phyloP scores from a whole-genome alignment of 2,329 filamentous ascomycete genomes.

The Xylariales sp. region DNA sequence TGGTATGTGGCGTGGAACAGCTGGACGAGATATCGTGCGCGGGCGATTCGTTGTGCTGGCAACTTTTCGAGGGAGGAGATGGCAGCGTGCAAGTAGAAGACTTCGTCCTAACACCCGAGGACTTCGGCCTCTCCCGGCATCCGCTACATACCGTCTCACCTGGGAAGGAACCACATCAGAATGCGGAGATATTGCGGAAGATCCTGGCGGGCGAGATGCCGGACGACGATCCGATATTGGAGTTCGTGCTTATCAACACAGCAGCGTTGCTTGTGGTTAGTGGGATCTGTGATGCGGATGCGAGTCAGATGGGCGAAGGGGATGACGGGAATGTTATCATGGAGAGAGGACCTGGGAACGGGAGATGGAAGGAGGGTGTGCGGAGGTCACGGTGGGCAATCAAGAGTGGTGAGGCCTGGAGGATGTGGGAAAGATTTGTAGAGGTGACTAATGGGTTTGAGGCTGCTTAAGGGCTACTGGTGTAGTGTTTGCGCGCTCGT shows the following conservation, averaged over 20 bases:
- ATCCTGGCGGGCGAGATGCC: slow-evolving; percentile 71
- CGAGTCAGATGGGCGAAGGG: slow-evolving; percentile 71
- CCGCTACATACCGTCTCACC: slow-evolving; percentile 73
- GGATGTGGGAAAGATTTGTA: slow-evolving; percentile 78
- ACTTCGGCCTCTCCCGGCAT: slow-evolving; percentile 79
- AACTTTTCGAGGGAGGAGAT: slow-evolving; percentile 48
- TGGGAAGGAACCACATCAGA: slow-evolving; percentile 80
- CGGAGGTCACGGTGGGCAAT: slow-evolving; percentile 84
- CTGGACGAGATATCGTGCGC: slow-evolving; percentile 94
- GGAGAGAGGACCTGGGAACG: slow-evolving; percentile 78
- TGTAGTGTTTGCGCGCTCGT: no score
- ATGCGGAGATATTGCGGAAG: slow-evolving; percentile 75
- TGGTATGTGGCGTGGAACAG: slow-evolving; percentile 92
- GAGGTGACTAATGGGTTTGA: no score
- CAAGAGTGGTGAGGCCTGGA: slow-evolving; percentile 79
- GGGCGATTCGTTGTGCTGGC: slow-evolving; percentile 85
- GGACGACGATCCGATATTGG: slow-evolving; percentile 75
- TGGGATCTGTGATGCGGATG: slow-evolving; percentile 80
- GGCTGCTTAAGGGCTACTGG: no score
- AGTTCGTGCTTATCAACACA: slow-evolving; percentile 93
- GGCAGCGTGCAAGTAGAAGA: slow-evolving; percentile 58
- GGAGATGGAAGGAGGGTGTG: slow-evolving; percentile 93
- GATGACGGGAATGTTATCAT: slow-evolving; percentile 77
- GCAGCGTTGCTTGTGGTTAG: slow-evolving; percentile 81
- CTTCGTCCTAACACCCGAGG: slow-evolving; percentile 74